These are phyloP conservation scores for Andrographis paniculata DNA, from an alignment of 305 asterid species.

Conservation along the genomic window DNA sequence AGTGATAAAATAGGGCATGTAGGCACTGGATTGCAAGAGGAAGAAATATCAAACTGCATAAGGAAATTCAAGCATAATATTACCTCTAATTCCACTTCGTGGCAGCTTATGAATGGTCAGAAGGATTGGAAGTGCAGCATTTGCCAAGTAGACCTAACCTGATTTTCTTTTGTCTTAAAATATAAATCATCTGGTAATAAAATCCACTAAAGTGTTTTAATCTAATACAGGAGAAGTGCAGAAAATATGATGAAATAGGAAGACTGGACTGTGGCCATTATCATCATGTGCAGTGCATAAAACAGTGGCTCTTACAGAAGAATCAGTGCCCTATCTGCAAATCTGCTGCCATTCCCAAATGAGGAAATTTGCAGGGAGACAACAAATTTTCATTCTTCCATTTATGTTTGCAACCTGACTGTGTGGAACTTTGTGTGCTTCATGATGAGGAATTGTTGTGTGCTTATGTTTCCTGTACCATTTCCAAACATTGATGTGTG, in stretches of 20 bases:
- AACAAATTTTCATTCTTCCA: conserved; percentile 5
- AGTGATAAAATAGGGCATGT: conserved; percentile 51
- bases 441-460: neutral
- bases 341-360: conserved; percentile 25
- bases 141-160: conserved; percentile 41
- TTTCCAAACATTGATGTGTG: neutral
- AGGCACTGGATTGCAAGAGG: conserved; percentile 47
- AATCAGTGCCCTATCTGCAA: conserved; percentile 61
- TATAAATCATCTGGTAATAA: neutral
- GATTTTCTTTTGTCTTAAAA: neutral
- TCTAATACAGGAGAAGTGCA: conserved; percentile 39
- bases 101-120: conserved; percentile 5
- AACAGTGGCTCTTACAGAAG: conserved; percentile 54
- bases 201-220: neutral
- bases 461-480: neutral
- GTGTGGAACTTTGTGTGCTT: neutral
- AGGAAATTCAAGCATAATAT: conserved; percentile 26
- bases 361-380: neutral
- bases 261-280: conserved; percentile 48
- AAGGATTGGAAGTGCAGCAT: conserved; percentile 51
- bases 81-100: conserved; percentile 15
- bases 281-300: conserved; percentile 56
- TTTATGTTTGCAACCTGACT: neutral
- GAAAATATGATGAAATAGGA: conserved; percentile 30
- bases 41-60: conserved; percentile 35